phyloP scores from a whole-genome alignment of 805 yeast species.

The Zygoascus ofunaensis region DNA sequence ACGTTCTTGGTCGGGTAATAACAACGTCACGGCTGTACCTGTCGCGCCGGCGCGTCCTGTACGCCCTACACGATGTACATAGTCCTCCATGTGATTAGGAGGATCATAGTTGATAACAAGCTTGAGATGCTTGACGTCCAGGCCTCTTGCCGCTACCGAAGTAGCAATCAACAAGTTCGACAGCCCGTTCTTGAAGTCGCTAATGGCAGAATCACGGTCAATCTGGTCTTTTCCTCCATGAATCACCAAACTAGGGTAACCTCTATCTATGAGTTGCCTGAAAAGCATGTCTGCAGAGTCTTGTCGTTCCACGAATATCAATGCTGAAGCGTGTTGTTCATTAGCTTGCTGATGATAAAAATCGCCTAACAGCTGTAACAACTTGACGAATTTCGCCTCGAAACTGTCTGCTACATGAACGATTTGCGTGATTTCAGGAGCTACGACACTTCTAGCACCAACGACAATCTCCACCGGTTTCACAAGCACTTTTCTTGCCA shows the following conservation, averaged over 20 bases:
- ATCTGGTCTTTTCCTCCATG: constrained; percentile 91
- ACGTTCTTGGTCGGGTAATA: constrained; percentile 52
- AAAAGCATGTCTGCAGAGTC: constrained; percentile 70
- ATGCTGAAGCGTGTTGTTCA: constrained; percentile 33
- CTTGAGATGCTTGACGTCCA: constrained; percentile 80
- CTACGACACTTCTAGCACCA: constrained; percentile 74
- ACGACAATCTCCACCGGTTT: constrained; percentile 70
- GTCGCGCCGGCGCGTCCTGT: constrained; percentile 84
- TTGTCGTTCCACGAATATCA: constrained; percentile 84
- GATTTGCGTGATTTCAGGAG: constrained; percentile 66
- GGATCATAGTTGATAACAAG: constrained; percentile 75
- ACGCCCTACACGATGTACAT: constrained; percentile 91
- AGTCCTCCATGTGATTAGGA: constrained; percentile 87
- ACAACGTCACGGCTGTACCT: constrained; percentile 71
- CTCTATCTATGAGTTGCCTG: constrained; percentile 41
- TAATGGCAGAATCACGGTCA: constrained; percentile 68
- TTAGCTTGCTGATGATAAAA: constrained; percentile 24
- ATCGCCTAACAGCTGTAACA: constrained; percentile 49
- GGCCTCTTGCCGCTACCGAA: constrained; percentile 88
- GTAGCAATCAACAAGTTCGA: constrained; percentile 71
- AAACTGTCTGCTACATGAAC: constrained; percentile 49
- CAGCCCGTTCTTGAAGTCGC: constrained; percentile 54
- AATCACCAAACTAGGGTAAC: constrained; percentile 55
- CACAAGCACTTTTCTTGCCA: constrained; percentile 56
- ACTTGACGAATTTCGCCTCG: constrained; percentile 45